Evolutionary conservation across 441 rosid genomes (phyloP), one percentile per base, ranked within the genome.

Genomic region (Pelargonium myrrhifolium): DNA sequence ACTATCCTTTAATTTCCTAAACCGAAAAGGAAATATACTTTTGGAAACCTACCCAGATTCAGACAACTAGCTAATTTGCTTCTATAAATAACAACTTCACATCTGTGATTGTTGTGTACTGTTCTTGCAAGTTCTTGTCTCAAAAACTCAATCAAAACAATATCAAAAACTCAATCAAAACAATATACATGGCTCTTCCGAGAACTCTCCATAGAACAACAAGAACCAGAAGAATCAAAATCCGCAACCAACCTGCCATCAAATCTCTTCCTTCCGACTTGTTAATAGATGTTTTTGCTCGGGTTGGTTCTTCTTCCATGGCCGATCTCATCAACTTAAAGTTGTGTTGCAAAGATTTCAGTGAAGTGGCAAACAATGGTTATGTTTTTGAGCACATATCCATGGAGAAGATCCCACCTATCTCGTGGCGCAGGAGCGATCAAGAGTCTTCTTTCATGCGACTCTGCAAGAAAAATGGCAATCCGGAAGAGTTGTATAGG

Each of bases 341-440:
- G 63, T 1, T 22, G 28, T 58, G 75, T 24, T 81, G 81, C 14
- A 74, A 64, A 11, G 40, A 67, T 0, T 61, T 85, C 28, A 43
- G 7, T 14, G 17, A 45, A 26, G 26, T 24, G 0, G 74, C 75
- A 2, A 62, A 74, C 3, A 72, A 78, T 4, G 69, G 53, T 39
- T 31, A 64, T 4, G 65, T 83, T 7, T 42, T 74, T 7, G 9
- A 40, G 5, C 35, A 68, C 4, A 64, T 75, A 9, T 73, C 76
- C 0, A 43, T 81, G 2, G 35, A 75, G 1, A 62, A 66, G 24
- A 59, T 67, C 9, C 43, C 59, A 0, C n/a, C 45, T 0, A 1
- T 22, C 17, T 17, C 67, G 68, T 17, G 64, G 64, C 24, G 37
- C 51, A 55, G 0, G 0, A 51, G 10, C 6, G 0, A 64, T 0